Percentiles rank a stretch among this genome's conserved stretches.
phyloP scores from a whole-genome alignment of 805 yeast genomes.

The Naumovozyma castellii region DNA sequence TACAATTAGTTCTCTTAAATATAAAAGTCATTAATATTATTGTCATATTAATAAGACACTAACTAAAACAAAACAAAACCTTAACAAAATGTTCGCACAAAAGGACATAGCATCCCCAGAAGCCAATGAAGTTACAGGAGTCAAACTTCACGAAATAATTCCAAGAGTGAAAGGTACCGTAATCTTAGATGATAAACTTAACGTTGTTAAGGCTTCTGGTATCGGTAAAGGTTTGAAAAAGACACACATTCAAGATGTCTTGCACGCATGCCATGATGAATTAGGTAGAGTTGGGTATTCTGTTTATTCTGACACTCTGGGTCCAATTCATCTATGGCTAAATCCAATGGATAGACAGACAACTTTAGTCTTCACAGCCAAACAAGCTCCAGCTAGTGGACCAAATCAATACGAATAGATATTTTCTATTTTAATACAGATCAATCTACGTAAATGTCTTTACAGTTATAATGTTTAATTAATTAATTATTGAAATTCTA shows the following conservation, averaged over 20 bases:
- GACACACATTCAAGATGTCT: slow-evolving; percentile 17
- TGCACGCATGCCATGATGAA: slow-evolving; percentile 15
- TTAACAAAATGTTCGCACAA: no score
- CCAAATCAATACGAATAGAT: not conserved
- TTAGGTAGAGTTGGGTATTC: slow-evolving; percentile 23
- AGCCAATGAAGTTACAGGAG: not conserved
- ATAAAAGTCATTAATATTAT: no score
- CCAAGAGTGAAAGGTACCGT: slow-evolving; percentile 23
- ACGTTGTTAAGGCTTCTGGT: slow-evolving; percentile 23
- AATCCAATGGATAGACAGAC: not conserved
- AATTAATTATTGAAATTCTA: no score
- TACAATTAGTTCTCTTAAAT: no score
- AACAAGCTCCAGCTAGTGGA: not conserved
- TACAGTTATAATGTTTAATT: no score
- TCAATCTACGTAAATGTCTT: not conserved
- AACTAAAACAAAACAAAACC: no score
- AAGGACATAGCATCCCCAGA: not conserved
- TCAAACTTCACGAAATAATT: not conserved
- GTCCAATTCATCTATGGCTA: slow-evolving; percentile 11
- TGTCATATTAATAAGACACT: no score
- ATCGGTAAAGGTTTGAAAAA: slow-evolving; percentile 19
- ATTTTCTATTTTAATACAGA: not conserved
- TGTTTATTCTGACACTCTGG: slow-evolving; percentile 12
- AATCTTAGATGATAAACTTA: slow-evolving; percentile 21
- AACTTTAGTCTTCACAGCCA: slow-evolving; percentile 15